phyloP scores from a whole-genome alignment of 2,329 filamentous ascomycete species.

The Pseudogymnoascus sp. region DNA sequence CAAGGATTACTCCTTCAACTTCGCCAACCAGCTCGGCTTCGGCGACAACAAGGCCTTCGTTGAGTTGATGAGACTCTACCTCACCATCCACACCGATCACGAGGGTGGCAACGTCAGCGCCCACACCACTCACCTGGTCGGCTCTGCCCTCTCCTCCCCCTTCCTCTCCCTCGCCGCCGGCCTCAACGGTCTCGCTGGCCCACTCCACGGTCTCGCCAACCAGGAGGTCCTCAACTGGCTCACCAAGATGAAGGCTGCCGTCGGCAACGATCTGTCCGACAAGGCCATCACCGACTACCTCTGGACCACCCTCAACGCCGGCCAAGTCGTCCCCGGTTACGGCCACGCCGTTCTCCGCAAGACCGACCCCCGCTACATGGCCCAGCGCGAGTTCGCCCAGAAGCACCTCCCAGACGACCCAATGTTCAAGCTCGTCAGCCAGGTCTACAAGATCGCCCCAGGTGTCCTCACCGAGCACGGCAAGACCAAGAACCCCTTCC shows the following conservation, averaged over 20 bases:
- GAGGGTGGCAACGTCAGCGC: constrained; percentile 98
- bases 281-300: constrained; percentile 97
- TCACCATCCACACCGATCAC: constrained; percentile 99
- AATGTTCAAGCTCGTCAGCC: constrained; percentile 99
- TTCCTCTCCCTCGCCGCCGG: constrained; percentile 95
- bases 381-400: constrained; percentile 86
- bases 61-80: constrained; percentile 96
- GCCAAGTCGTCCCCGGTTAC: constrained; percentile 96
- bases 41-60: constrained; percentile 92
- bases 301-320: constrained; percentile 91
- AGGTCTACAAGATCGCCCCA: constrained; percentile 99
- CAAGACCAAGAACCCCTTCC: constrained; percentile 99
- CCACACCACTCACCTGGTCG: constrained; percentile 97
- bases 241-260: constrained; percentile 91
- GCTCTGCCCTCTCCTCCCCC: constrained; percentile 90
- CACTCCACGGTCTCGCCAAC: constrained; percentile 98
- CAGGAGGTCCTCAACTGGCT: constrained; percentile 99
- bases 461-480: constrained; percentile 97
- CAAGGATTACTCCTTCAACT: constrained; percentile 99
- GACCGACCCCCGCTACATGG: constrained; percentile 98
- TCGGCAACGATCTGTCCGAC: constrained; percentile 94
- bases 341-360: constrained; percentile 98
- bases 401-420: constrained; percentile 92
- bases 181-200: constrained; percentile 95
- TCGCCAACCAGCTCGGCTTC: constrained; percentile 98